phyloP scores from a whole-genome alignment of 345 rosid species.

The Corchorus capsularis region DNA sequence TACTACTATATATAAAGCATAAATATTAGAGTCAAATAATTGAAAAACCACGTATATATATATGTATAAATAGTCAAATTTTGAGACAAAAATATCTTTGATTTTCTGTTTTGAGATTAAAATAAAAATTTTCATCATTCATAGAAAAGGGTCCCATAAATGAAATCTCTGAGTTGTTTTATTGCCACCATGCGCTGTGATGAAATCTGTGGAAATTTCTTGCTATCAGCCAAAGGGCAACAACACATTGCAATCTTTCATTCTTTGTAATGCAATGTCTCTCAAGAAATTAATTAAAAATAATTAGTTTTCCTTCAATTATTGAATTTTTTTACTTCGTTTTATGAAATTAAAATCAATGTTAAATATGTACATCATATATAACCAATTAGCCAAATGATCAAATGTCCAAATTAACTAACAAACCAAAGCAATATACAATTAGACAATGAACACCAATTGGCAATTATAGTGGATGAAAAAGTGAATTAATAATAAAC shows the following conservation, averaged over 20 bases:
- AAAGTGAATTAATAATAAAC: background rate
- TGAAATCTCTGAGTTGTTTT: slow-evolving; percentile 8
- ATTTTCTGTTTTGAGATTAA: no score
- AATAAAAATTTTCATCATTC: background rate
- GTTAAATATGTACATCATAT: no score
- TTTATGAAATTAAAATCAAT: no score
- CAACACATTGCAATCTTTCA: background rate
- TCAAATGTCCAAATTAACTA: no score
- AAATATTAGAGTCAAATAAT: background rate
- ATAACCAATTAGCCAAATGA: no score
- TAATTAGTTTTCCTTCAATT: no score
- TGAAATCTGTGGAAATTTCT: background rate
- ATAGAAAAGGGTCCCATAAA: slow-evolving; percentile 4
- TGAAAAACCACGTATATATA: background rate
- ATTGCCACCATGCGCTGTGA: no score
- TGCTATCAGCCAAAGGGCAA: background rate
- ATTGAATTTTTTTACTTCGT: no score
- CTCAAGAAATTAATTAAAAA: no score
- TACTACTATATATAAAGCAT: background rate
- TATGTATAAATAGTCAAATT: background rate
- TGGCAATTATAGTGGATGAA: background rate
- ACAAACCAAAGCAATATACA: no score
- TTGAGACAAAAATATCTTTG: background rate
- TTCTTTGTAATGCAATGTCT: no score
- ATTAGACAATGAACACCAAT: no score